These are phyloP conservation scores for Populus hybrid DNA, from an alignment of 441 rosid species.

Conservation along the genomic window DNA sequence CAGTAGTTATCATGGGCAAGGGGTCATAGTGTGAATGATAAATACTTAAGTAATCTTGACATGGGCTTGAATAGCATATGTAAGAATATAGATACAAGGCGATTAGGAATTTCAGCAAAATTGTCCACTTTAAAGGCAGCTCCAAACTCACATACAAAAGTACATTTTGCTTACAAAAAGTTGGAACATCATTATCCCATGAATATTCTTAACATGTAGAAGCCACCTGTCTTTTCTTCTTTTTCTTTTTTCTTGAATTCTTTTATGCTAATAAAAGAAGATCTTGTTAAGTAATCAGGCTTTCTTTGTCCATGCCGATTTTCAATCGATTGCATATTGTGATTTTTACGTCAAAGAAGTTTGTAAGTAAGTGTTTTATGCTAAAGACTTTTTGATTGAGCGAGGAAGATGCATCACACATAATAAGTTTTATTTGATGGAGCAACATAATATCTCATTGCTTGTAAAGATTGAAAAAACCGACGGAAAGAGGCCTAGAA, in stretches of 20 bases:
- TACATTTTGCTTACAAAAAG: background rate
- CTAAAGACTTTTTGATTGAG: background rate
- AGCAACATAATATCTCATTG: background rate
- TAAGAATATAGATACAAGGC: background rate
- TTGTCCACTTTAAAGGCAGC: background rate
- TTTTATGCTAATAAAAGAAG: too few relatives aligned
- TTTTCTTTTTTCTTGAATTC: too few relatives aligned
- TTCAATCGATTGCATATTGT: background rate
- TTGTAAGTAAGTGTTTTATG: background rate
- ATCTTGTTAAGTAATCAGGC: background rate
- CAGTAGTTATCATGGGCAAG: background rate
- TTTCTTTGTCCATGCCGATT: background rate
- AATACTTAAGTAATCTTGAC: background rate
- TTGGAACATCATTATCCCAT: background rate
- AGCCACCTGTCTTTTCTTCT: background rate
- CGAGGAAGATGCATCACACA: background rate
- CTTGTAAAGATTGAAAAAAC: background rate
- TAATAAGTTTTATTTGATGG: background rate
- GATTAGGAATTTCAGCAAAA: background rate
- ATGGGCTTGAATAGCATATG: background rate
- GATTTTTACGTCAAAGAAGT: background rate
- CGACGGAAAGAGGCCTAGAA: background rate
- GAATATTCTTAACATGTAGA: background rate
- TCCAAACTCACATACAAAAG: background rate
- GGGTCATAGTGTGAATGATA: background rate